Base-by-base conservation (phyloP, 768 basidiomycete species). In the Leccinum uliginosum region DNA sequence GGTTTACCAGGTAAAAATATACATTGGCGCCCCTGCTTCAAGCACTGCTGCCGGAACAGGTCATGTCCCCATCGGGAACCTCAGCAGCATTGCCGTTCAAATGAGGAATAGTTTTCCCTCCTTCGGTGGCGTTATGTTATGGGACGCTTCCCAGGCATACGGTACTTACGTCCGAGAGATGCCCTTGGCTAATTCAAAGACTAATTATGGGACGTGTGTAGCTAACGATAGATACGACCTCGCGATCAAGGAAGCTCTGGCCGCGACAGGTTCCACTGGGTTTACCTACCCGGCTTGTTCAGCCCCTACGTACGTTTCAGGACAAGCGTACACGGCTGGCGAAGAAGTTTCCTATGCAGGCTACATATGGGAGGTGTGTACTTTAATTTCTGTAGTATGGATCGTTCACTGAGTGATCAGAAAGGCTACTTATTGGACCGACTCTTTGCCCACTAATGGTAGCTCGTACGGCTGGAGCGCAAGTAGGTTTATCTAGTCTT, bases 281-380 rank as follows among this genome's bases (percentile, higher is more conserved):
- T 88, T 87, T 68, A 81, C 80, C 3, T 87, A 76, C 70, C 84
- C 85, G 15, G 60, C 80, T 51, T 88, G 85, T 65, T 76, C 79
- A 40, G 82, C 84, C 10, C 74, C 82, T 17, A 76, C 82, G 0
- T 87, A 71, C 62, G 72, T 74, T 50, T 65, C 79, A 9, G 81
- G 82, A 17, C 75, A 67, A 8, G 73, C 65, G 54, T 86, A 88
- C 67, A 62, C 75, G 5, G 83, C 74, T 4, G 81, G 81, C 26
- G 71, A 77, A 2, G 65, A 75, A 59, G 85, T 83, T 14, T 78
- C 83, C 12, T 87, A 77, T 63, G 65, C 73, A 45, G 84, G 85
- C 26, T 84, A 86, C 65, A 82, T 86, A 56, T 87, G 82, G 82
- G 74, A 86, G 81, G 84, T 83, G 59, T 19, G 59, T 9, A 27